These are phyloP conservation scores for Cryphonectria carpinicola DNA, from an alignment of 2,329 filamentous ascomycete species.

Conservation along the genomic window DNA sequence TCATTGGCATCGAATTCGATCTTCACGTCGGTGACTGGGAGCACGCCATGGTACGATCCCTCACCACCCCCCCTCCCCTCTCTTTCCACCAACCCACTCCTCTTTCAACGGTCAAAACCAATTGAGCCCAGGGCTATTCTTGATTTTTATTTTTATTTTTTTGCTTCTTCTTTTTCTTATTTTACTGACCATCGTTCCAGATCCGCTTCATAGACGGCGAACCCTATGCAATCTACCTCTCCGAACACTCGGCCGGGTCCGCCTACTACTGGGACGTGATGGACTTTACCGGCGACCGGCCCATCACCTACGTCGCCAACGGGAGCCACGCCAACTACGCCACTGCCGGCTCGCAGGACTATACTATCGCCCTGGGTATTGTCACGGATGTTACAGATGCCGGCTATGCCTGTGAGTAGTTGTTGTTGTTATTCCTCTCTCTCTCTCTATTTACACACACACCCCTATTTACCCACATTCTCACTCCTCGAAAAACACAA, in stretches of 20 bases:
- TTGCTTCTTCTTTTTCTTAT: not conserved
- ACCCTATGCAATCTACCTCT: constrained; percentile 33
- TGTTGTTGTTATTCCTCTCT: not conserved
- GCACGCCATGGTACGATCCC: constrained; percentile 31
- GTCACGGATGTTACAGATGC: constrained; percentile 32
- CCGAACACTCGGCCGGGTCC: constrained; percentile 33
- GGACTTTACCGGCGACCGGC: constrained; percentile 25
- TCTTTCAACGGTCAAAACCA: too few relatives aligned
- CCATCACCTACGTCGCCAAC: constrained; percentile 30
- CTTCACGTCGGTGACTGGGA: constrained; percentile 37
- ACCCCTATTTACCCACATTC: not conserved
- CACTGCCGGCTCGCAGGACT: constrained; percentile 31
- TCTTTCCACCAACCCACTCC: not conserved
- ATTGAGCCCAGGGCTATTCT: too few relatives aligned
- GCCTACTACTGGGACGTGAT: constrained; percentile 33
- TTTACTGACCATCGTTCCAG: constrained; percentile 5
- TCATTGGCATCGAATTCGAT: constrained; percentile 32
- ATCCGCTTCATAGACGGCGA: constrained; percentile 33
- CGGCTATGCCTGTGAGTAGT: constrained; percentile 24
- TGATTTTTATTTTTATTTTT: too few relatives aligned
- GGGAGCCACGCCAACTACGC: constrained; percentile 35
- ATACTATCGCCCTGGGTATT: constrained; percentile 31
- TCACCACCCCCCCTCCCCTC: not conserved
- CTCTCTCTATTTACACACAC: too few relatives aligned
- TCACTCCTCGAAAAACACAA: not conserved